Percentiles rank a stretch among this genome's conserved stretches.
These are phyloP conservation scores for Hyaloscypha variabilis DNA, from an alignment of 495 filamentous ascomycete species.

Conservation along the genomic window DNA sequence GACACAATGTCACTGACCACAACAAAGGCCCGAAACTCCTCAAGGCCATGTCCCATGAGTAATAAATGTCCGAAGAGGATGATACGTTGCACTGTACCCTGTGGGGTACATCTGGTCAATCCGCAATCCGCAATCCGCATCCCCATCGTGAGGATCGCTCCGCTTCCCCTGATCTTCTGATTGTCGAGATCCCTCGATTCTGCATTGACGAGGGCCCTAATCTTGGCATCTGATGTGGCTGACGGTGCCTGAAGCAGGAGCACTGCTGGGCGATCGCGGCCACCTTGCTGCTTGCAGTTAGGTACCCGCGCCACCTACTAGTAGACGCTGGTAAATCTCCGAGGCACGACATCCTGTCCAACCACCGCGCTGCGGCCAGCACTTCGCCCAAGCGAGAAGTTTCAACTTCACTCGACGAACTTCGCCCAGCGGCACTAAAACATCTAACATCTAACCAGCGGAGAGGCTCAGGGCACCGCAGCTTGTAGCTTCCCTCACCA, in stretches of 20 bases:
- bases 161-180: conserved; percentile 14
- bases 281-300: not conserved
- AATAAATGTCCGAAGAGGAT: not conserved
- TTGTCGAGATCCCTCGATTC: not conserved
- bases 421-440: not conserved
- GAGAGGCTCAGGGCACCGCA: not conserved
- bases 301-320: not conserved
- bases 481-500: not conserved
- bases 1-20: not conserved
- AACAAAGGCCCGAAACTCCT: conserved; percentile 1
- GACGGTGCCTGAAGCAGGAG: not conserved
- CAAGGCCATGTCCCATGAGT: not conserved
- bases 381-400: conserved; percentile 1
- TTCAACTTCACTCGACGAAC: conserved; percentile 15
- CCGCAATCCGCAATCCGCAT: too few relatives aligned
- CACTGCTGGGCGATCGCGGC: not conserved
- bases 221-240: not conserved
- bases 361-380: conserved; percentile 3
- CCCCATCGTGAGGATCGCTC: not conserved
- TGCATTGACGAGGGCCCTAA: not conserved
- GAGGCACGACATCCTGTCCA: conserved; percentile 15
- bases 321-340: conserved; percentile 13
- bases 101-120: conserved; percentile 13
- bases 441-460: not conserved
- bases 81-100: conserved; percentile 12